These are phyloP conservation scores for Coprinellus micaceus DNA, from an alignment of 768 basidiomycete genomes.

Conservation along the genomic window DNA sequence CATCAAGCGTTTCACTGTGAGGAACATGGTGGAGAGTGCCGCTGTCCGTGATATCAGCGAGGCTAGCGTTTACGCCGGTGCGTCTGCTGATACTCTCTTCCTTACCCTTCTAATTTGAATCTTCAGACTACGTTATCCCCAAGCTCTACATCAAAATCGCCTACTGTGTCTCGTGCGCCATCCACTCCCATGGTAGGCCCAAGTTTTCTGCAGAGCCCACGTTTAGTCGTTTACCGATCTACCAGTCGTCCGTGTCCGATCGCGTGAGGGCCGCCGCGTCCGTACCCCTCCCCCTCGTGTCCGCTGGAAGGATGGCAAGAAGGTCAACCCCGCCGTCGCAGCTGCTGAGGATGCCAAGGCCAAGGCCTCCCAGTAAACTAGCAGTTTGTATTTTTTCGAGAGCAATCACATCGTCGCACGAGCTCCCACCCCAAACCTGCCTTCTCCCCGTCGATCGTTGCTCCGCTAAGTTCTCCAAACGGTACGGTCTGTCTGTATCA, in stretches of 20 bases:
- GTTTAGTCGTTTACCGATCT: neutral
- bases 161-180: conserved; percentile 98
- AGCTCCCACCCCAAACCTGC: no score
- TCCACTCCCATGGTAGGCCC: conserved; percentile 93
- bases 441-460: no score
- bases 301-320: conserved; percentile 94
- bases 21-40: conserved; percentile 99
- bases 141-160: conserved; percentile 98
- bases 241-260: conserved; percentile 97
- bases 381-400: conserved; percentile 1
- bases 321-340: conserved; percentile 92
- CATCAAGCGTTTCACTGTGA: conserved; percentile 98
- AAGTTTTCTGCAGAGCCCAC: conserved; percentile 4
- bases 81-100: conserved; percentile 22
- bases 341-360: conserved; percentile 88
- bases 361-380: conserved; percentile 36
- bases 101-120: neutral
- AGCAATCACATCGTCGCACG: conserved; percentile 1
- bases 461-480: no score
- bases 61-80: conserved; percentile 88
- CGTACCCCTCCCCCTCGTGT: conserved; percentile 94
- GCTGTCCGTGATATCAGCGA: conserved; percentile 97
- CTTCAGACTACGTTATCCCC: conserved; percentile 87
- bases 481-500: no score
- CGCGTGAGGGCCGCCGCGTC: conserved; percentile 93